phyloP scores from a whole-genome alignment of 164 flowering plant genomes.

The Santalum album region DNA sequence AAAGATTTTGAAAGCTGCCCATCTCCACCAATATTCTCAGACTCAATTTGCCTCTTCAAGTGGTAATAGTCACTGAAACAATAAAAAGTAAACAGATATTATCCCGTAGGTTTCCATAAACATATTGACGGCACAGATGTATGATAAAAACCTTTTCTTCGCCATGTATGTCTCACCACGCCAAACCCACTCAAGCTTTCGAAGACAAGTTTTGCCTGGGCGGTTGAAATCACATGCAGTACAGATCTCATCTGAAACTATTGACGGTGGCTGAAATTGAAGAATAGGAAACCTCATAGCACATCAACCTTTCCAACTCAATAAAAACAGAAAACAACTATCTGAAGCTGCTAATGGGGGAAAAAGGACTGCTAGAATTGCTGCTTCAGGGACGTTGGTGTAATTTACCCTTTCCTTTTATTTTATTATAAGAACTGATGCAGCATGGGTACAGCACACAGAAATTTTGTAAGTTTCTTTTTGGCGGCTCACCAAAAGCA shows the following conservation, averaged over 20 bases:
- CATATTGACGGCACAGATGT: background rate
- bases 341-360: no score
- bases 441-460: no score
- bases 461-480: no score
- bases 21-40: conserved; percentile 63
- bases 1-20: conserved; percentile 67
- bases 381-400: no score
- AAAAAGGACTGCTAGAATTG: no score
- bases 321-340: no score
- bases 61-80: conserved; percentile 82
- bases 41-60: conserved; percentile 93
- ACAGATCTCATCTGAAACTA: conserved; percentile 90
- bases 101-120: background rate
- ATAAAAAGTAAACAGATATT: background rate
- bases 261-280: conserved; percentile 81
- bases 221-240: conserved; percentile 99
- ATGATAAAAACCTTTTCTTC: conserved; percentile 64
- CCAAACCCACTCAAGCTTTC: conserved; percentile 99
- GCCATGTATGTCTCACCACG: conserved; percentile 93
- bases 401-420: no score
- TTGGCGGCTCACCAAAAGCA: no score
- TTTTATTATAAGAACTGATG: no score
- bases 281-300: background rate
- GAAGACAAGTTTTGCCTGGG: conserved; percentile 93
- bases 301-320: no score